Conservation (phyloP, 2,329 filamentous ascomycete genomes). For the Phoma sp. region DNA sequence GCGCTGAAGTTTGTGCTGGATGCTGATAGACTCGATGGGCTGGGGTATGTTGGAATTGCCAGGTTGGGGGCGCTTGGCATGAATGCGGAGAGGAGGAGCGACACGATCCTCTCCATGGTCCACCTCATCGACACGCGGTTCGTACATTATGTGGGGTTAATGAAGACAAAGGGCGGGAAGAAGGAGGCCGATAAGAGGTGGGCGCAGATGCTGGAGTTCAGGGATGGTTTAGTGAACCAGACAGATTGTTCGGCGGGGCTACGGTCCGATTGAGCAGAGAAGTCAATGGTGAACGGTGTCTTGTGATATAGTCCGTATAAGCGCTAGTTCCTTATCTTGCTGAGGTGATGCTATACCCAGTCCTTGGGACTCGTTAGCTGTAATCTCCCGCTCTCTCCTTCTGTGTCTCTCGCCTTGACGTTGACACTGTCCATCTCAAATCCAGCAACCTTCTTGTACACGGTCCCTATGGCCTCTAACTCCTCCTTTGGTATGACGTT, state of each 20-base stretch:
- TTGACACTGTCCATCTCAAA: slow-evolving; percentile 57
- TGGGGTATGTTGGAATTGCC: slow-evolving; percentile 83
- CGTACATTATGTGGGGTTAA: slow-evolving; percentile 13
- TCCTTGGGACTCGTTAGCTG: slow-evolving; percentile 27
- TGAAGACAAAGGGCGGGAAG: slow-evolving; percentile 30
- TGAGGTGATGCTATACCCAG: slow-evolving; percentile 24
- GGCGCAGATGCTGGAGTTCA: slow-evolving; percentile 20
- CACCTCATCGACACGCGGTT: slow-evolving; percentile 20
- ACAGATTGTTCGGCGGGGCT: slow-evolving; percentile 20
- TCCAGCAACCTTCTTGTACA: slow-evolving; percentile 52
- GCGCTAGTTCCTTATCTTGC: not conserved
- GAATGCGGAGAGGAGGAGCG: slow-evolving; percentile 57
- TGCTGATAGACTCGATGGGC: slow-evolving; percentile 83
- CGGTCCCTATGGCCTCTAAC: slow-evolving; percentile 47
- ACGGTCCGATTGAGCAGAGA: not conserved
- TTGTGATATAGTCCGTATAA: not conserved
- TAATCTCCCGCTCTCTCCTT: slow-evolving; percentile 26
- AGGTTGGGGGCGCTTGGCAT: slow-evolving; percentile 73
- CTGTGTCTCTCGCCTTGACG: slow-evolving; percentile 47
- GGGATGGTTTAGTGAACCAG: slow-evolving; percentile 11
- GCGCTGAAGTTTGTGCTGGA: slow-evolving; percentile 87
- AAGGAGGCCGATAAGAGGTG: slow-evolving; percentile 23
- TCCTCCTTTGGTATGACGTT: slow-evolving; percentile 51
- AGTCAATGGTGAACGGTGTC: not conserved
- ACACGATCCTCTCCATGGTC: slow-evolving; percentile 40